Percentiles rank a stretch among this genome's conserved stretches.
Evolutionary conservation across 306 rosid species (phyloP).

Genomic region (Cajanus cajan): DNA sequence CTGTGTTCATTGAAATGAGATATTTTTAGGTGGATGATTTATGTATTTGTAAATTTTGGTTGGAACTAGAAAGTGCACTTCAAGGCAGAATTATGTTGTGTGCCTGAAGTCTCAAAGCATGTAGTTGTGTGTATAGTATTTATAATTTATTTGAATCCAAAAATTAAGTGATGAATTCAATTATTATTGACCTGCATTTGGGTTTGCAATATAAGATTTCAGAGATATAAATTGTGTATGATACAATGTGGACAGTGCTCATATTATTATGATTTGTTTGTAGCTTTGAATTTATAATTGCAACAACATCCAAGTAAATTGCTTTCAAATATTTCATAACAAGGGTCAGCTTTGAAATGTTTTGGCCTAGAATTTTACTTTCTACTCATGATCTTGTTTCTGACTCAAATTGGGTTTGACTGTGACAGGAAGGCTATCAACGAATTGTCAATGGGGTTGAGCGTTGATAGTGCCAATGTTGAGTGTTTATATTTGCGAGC

Average conservation of each 20-base stretch:
- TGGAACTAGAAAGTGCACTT: not conserved
- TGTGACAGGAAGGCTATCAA: slow-evolving; percentile 81
- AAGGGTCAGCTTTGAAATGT: not conserved
- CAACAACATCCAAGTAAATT: slow-evolving; percentile 10
- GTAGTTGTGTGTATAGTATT: not conserved
- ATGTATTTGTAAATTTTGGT: not conserved
- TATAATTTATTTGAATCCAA: not conserved
- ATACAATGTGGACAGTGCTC: not conserved
- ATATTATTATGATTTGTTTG: not conserved
- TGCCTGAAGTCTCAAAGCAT: slow-evolving; percentile 3
- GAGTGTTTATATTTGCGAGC: slow-evolving; percentile 93
- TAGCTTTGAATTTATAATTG: slow-evolving; percentile 8
- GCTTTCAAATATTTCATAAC: not conserved
- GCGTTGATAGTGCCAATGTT: slow-evolving; percentile 64
- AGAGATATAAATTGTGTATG: not conserved
- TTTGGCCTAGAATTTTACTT: slow-evolving; percentile 3
- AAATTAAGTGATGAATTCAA: not conserved
- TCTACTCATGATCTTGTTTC: slow-evolving; percentile 21
- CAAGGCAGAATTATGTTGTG: not conserved
- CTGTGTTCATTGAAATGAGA: slow-evolving; percentile 15
- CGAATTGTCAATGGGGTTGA: slow-evolving; percentile 77
- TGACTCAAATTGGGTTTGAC: slow-evolving; percentile 23
- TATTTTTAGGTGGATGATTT: not conserved
- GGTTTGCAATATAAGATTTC: not conserved
- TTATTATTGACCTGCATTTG: not conserved